Base-by-base conservation (phyloP, 768 basidiomycete genomes). In the Guyanaporus albipodus region DNA sequence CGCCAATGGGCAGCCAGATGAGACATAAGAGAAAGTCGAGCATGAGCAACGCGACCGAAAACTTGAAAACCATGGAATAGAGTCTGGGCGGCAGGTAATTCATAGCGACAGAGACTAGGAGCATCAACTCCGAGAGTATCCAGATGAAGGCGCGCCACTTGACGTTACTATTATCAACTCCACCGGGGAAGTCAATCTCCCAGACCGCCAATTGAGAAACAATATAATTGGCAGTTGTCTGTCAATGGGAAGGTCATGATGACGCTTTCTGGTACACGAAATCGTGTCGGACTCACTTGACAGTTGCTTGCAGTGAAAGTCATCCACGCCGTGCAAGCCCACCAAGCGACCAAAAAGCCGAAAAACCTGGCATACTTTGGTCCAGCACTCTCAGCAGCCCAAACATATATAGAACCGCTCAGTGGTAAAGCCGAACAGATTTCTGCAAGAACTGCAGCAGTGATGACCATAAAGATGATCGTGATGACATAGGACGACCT, bases 241-340 rank as follows among this genome's bases (percentile, higher is more conserved):
- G 60, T 22, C 33, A 19, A 33, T 22, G 46, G 35, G 27, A 42
- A 23, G 8, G 46, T 17, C 27, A 28, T 19, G 14, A 22, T 47
- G n/a, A 19, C 27, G 8, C 15, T 10, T 24, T 6, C 14, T 4
- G 10, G 27, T 15, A 19, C 29, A 47, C 23, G 21, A 34, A 38
- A n/a, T n/a, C n/a, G n/a, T 38, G 1, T 49, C 15, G 8, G 14
- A 21, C 77, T 28, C 37, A 85, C 91, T 71, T 92, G 90, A 48
- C 87, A 91, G 60, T 91, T 93, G 22, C 86, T 81, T 8, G 92
- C 92, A 32, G 82, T 76, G 56, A 93, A 95, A 0, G 92, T 94
- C 79, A 91, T 91, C 92, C 92, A 95, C n/a, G 92, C 92, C 1
- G 91, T 92, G 48, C 83, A 85, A 12, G 88, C 75, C 91, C 91